These are phyloP conservation scores for Annulohypoxylon moriforme DNA, from an alignment of 495 filamentous ascomycete species.

Conservation along the genomic window DNA sequence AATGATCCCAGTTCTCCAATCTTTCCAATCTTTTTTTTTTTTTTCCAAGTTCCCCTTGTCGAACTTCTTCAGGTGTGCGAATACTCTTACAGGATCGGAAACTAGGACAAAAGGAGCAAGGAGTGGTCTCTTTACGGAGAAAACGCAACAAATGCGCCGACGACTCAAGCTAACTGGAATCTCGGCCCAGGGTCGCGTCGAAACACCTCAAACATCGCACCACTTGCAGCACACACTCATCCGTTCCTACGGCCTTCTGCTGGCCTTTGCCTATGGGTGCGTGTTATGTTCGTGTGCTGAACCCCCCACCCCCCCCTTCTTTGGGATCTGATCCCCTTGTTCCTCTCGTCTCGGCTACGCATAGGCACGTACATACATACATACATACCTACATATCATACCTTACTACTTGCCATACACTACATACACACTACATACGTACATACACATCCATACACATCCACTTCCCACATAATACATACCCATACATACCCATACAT, in stretches of 20 bases:
- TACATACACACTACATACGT: constrained; percentile 19
- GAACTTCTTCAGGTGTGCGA: constrained; percentile 41
- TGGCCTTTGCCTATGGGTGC: background rate
- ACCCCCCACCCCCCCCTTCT: constrained; percentile 35
- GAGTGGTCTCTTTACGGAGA: constrained; percentile 46
- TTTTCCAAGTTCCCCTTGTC: constrained; percentile 36
- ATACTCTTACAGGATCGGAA: constrained; percentile 33
- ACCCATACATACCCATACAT: constrained; percentile 10
- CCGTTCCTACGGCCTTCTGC: constrained; percentile 34
- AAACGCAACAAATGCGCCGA: constrained; percentile 53
- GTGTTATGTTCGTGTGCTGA: constrained; percentile 30
- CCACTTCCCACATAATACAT: constrained; percentile 16
- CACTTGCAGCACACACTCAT: constrained; percentile 42
- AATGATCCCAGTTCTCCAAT: constrained; percentile 34
- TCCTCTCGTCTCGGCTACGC: constrained; percentile 45
- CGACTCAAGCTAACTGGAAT: constrained; percentile 51
- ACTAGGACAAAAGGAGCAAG: constrained; percentile 49
- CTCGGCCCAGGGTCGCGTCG: constrained; percentile 54
- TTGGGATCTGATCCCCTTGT: constrained; percentile 43
- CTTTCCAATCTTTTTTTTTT: constrained; percentile 1
- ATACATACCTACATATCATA: constrained; percentile 23
- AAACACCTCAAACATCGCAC: constrained; percentile 55
- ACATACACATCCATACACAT: constrained; percentile 18
- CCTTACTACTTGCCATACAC: constrained; percentile 15
- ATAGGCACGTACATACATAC: constrained; percentile 35